These are phyloP conservation scores for Bacterosira constricta DNA, from an alignment of 108 stramenopile species.

Conservation along the genomic window DNA sequence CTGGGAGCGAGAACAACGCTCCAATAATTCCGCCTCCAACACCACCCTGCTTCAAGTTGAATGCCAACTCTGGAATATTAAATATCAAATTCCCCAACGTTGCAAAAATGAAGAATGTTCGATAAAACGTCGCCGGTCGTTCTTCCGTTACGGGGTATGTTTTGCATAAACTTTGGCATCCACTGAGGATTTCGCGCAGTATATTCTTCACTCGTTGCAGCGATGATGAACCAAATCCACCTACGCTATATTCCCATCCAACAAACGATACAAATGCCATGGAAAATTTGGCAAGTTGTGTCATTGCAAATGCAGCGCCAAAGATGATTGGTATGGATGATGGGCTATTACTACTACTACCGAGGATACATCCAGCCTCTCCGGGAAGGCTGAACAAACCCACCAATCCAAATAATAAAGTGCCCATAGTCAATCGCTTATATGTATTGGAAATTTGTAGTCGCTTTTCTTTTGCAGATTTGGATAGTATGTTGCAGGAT, in stretches of 20 bases:
- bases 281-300: constrained; percentile 18
- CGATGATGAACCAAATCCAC: constrained; percentile 23
- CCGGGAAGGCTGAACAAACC: constrained; percentile 34
- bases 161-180: constrained; percentile 3
- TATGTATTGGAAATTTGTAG: constrained; percentile 33
- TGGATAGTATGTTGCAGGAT: constrained; percentile 26
- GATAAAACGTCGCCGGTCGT: constrained; percentile 39
- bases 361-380: constrained; percentile 20
- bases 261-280: constrained; percentile 26
- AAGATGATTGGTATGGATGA: constrained; percentile 10
- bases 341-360: too few relatives aligned
- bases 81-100: constrained; percentile 25
- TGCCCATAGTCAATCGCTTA: constrained; percentile 34
- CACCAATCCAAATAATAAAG: constrained; percentile 23
- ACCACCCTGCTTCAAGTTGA: constrained; percentile 29
- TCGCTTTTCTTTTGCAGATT: constrained; percentile 9
- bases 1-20: constrained; percentile 29
- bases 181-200: constrained; percentile 5
- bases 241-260: constrained; percentile 38
- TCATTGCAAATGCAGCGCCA: not conserved
- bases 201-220: constrained; percentile 12
- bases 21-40: too few relatives aligned
- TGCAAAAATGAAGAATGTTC: constrained; percentile 31
- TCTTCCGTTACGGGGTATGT: constrained; percentile 17
- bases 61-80: constrained; percentile 33